phyloP scores from a whole-genome alignment of 768 basidiomycete genomes.

The Tephrocybe rancida region DNA sequence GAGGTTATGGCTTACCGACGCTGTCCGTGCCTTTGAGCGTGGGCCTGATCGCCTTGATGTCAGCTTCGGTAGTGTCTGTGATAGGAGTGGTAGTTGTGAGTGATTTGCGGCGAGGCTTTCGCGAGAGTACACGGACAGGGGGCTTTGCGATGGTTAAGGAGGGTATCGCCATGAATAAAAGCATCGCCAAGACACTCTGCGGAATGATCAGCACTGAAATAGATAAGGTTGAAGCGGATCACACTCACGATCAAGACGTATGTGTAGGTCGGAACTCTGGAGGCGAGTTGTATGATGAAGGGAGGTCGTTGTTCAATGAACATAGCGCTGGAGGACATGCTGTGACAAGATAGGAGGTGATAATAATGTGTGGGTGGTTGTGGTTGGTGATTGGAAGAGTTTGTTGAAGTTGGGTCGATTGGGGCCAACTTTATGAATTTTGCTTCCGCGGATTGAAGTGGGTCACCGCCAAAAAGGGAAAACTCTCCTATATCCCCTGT shows the following conservation, averaged over 20 bases:
- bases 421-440: not conserved
- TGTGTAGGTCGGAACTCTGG: not conserved
- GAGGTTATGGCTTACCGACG: not conserved
- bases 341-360: not conserved
- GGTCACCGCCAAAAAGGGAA: not conserved
- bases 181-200: not conserved
- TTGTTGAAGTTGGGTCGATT: not conserved
- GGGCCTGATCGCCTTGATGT: not conserved
- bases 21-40: not conserved
- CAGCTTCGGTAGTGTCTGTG: not conserved
- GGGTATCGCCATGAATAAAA: not conserved
- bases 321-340: not conserved
- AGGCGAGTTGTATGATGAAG: not conserved
- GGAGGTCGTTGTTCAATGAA: slow-evolving; percentile 2
- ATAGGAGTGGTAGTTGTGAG: not conserved
- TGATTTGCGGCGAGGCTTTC: not conserved
- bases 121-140: not conserved
- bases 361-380: not conserved
- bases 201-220: not conserved
- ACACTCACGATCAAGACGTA: not conserved
- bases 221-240: not conserved
- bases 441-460: not conserved
- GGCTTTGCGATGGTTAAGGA: not conserved
- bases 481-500: not conserved
- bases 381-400: not conserved